phyloP scores from a whole-genome alignment of 805 yeast genomes.

The Myxozyma monticola region DNA sequence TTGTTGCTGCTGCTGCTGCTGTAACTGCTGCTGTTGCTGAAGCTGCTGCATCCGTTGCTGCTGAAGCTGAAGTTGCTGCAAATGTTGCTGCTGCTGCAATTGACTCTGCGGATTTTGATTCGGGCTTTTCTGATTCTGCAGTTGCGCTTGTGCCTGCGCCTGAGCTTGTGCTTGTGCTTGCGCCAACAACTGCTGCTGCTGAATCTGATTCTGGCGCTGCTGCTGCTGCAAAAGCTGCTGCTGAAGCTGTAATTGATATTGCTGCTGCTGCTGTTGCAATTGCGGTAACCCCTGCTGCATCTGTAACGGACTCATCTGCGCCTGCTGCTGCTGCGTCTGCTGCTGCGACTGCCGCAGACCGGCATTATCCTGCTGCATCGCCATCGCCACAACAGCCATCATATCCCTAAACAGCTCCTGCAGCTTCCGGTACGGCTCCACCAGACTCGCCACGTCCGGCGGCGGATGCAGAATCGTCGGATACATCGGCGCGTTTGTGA shows the following conservation, averaged over 20 bases:
- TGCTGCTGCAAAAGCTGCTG: conserved; percentile 42
- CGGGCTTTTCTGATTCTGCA: conserved; percentile 33
- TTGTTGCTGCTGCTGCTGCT: conserved; percentile 24
- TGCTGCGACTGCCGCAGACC: conserved; percentile 32
- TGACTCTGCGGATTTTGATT: conserved; percentile 33
- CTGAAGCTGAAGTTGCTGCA: conserved; percentile 32
- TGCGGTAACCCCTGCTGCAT: conserved; percentile 5
- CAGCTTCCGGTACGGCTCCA: conserved; percentile 37
- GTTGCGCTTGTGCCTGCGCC: conserved; percentile 12
- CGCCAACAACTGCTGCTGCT: conserved; percentile 34
- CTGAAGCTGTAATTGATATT: conserved; percentile 13
- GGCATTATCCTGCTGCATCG: conserved; percentile 28
- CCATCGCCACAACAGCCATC: conserved; percentile 28
- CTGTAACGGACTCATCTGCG: conserved; percentile 8
- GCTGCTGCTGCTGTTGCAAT: conserved; percentile 14
- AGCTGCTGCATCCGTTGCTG: conserved; percentile 29
- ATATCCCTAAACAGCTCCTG: conserved; percentile 38
- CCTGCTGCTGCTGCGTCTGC: conserved; percentile 27
- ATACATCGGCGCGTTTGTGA: conserved; percentile 26
- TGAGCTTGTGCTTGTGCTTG: conserved; percentile 30
- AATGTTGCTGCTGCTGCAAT: conserved; percentile 25
- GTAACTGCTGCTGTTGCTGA: conserved; percentile 28
- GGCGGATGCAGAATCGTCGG: conserved; percentile 40
- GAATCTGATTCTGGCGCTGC: conserved; percentile 41
- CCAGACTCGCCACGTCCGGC: conserved; percentile 36